Base-by-base conservation (phyloP, 2,329 filamentous ascomycete species). In the Dothiorella sarmentorum region DNA sequence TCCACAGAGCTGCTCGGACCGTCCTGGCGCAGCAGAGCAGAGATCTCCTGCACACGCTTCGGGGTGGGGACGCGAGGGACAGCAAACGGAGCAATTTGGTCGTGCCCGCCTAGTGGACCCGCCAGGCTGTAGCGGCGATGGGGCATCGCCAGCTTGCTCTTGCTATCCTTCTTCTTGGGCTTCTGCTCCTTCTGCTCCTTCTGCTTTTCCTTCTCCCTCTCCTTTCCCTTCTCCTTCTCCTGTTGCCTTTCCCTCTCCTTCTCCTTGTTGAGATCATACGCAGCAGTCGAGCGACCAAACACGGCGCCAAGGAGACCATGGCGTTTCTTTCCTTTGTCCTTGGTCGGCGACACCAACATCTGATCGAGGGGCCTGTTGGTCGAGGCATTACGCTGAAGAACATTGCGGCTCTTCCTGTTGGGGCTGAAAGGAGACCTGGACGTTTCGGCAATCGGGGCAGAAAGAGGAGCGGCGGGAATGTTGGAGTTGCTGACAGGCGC, bases 141-240 rank as follows among this genome's bases (percentile, higher is more conserved):
- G 4, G 43, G 42, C 15, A 38, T 40, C 24, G 31, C 42, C 17
- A 57, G 22, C 17, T 47, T 47, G 22, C 42, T 57, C n/a, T 38
- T 57, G 55, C 42, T 45, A 22, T 57, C 43, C 42, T 57, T 57
- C 55, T 57, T 53, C 20, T 38, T 44, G 20, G 42, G n/a, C 43
- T 57, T 57, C 31, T 7, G 7, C 6, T 57, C 55, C 42, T 57
- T 57, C 9, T 17, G 18, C 31, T 53, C 31, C 17, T 24, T 17
- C 45, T 51, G 22, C 40, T n/a, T n/a, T n/a, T 56, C 37, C 13
- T 31, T 31, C 13, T 42, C 40, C 20, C 26, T 43, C 7, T 42
- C 40, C 35, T 43, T 43, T 22, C n/a, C n/a, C n/a, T 56, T 43
- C 4, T 20, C 24, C 17, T 56, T 56, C 38, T 43, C 29, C 29